These are phyloP conservation scores for Colletotrichum agaves DNA, from an alignment of 2,329 filamentous ascomycete species.

Conservation along the genomic window DNA sequence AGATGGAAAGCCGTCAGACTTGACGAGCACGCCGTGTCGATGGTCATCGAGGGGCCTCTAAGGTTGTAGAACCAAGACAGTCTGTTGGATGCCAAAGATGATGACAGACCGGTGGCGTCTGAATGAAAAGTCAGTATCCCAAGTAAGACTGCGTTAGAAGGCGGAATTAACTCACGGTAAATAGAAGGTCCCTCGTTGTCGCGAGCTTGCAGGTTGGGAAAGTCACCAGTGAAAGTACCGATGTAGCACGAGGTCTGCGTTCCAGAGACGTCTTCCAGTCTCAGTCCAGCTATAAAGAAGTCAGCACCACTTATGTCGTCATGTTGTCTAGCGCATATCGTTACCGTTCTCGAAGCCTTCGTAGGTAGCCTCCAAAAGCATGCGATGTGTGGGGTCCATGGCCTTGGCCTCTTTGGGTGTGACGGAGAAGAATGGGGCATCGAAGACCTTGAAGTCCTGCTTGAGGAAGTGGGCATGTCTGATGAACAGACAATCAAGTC, in stretches of 20 bases:
- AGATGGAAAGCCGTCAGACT: constrained; percentile 47
- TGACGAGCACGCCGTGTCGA: constrained; percentile 51
- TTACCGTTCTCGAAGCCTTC: constrained; percentile 55
- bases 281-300: constrained; percentile 43
- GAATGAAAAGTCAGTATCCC: constrained; percentile 48
- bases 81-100: constrained; percentile 39
- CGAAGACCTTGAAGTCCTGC: constrained; percentile 44
- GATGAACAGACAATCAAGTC: neutral
- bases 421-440: constrained; percentile 45
- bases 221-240: constrained; percentile 49
- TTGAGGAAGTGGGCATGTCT: constrained; percentile 47
- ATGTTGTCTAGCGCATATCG: constrained; percentile 44
- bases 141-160: rapidly evolving
- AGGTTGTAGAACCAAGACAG: constrained; percentile 44
- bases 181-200: constrained; percentile 39
- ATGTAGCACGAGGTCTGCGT: constrained; percentile 47
- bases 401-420: constrained; percentile 43
- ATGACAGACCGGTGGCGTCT: constrained; percentile 62
- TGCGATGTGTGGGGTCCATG: constrained; percentile 51
- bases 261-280: constrained; percentile 49
- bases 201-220: constrained; percentile 41
- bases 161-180: constrained; percentile 50
- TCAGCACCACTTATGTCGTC: neutral
- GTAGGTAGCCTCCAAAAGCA: constrained; percentile 48
- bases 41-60: constrained; percentile 45